Conservation (phyloP, 2,329 filamentous ascomycete species). For the Fusarium pseudonygamai region DNA sequence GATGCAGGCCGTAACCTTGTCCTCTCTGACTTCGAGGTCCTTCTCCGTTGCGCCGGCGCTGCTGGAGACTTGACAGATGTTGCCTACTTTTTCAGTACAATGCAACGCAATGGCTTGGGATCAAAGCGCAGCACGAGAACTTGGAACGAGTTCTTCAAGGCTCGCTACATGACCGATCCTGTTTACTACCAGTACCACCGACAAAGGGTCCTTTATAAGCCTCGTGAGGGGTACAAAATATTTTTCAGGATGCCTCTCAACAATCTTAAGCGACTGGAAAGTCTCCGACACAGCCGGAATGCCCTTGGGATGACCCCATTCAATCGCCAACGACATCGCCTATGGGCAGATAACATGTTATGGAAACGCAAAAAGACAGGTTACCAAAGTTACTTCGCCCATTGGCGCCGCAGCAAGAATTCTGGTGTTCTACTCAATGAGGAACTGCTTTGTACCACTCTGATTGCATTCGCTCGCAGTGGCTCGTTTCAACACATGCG, state of each 20-base stretch:
- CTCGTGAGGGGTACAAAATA: constrained; percentile 51
- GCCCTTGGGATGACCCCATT: constrained; percentile 43
- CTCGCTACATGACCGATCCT: constrained; percentile 57
- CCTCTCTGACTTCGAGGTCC: constrained; percentile 54
- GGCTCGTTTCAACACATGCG: constrained; percentile 48
- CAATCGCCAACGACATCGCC: constrained; percentile 40
- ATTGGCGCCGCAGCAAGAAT: constrained; percentile 40
- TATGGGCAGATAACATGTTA: constrained; percentile 41
- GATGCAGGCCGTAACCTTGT: constrained; percentile 42
- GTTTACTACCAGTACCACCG: constrained; percentile 59
- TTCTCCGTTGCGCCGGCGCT: constrained; percentile 60
- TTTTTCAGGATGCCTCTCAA: constrained; percentile 7
- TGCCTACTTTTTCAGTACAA: constrained; percentile 47
- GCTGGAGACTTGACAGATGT: constrained; percentile 49
- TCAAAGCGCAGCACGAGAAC: constrained; percentile 45
- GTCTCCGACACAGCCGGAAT: constrained; percentile 44
- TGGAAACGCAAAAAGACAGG: constrained; percentile 41
- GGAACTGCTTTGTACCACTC: constrained; percentile 51
- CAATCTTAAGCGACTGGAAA: constrained; percentile 43
- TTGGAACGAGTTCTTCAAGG: constrained; percentile 59
- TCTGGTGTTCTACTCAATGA: constrained; percentile 50
- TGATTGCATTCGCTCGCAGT: constrained; percentile 55
- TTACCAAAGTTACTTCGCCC: constrained; percentile 41
- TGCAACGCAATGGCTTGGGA: constrained; percentile 42
- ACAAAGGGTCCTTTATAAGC: constrained; percentile 50